phyloP scores from a whole-genome alignment of 768 basidiomycete genomes.

The Phanerodontia chrysosporium region DNA sequence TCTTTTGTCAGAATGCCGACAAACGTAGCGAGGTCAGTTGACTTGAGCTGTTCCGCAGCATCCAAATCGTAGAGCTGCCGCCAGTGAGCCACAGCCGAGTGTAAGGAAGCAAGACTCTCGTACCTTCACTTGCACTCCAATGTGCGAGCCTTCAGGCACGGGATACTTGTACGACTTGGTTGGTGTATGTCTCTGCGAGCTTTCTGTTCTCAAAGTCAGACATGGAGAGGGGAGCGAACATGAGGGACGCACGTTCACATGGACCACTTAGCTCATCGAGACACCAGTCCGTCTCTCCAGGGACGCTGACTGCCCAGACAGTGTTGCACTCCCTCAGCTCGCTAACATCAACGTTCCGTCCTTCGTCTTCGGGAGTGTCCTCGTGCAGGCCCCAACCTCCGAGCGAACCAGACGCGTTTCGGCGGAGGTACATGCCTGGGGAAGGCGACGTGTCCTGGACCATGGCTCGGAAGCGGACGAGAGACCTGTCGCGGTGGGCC shows the following conservation, averaged over 20 bases:
- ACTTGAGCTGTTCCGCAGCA: constrained; percentile 43
- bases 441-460: constrained; percentile 78
- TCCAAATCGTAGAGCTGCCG: constrained; percentile 56
- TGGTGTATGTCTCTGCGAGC: constrained; percentile 13
- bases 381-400: constrained; percentile 75
- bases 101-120: not conserved
- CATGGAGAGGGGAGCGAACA: not conserved
- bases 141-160: constrained; percentile 43
- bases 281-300: constrained; percentile 63
- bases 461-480: constrained; percentile 75
- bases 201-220: not conserved
- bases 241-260: constrained; percentile 15
- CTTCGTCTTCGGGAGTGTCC: constrained; percentile 22
- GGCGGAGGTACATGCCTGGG: constrained; percentile 67
- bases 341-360: constrained; percentile 37
- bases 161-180: constrained; percentile 62
- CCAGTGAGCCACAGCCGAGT: not conserved
- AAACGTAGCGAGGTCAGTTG: constrained; percentile 63
- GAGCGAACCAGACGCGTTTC: constrained; percentile 34
- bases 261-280: constrained; percentile 27
- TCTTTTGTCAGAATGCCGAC: constrained; percentile 72
- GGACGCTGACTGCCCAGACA: constrained; percentile 73
- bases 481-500: constrained; percentile 43
- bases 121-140: constrained; percentile 76
- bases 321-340: constrained; percentile 58